These are phyloP conservation scores for Phytophthora fragariaefolia DNA, from an alignment of 352 stramenopile genomes.

Conservation along the genomic window DNA sequence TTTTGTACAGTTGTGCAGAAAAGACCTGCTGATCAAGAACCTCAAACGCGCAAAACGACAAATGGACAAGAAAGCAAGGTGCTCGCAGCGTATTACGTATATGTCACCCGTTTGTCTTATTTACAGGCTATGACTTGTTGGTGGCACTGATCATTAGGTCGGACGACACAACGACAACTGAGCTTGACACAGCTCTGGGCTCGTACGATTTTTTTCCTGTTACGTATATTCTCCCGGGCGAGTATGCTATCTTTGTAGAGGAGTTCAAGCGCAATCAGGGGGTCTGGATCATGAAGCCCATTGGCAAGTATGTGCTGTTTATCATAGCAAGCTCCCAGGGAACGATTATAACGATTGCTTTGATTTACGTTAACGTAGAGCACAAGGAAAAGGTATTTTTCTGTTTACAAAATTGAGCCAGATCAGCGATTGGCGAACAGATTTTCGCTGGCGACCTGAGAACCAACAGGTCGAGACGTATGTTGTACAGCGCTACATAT, in stretches of 20 bases:
- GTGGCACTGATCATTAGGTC: too few species aligned
- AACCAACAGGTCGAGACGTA: slow-evolving; percentile 92
- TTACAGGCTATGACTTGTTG: too few species aligned
- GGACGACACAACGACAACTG: slow-evolving; percentile 43
- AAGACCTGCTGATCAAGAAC: slow-evolving; percentile 97
- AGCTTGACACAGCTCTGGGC: slow-evolving; percentile 39
- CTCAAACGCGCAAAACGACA: slow-evolving; percentile 89
- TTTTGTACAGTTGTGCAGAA: slow-evolving; percentile 81
- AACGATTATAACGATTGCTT: neutral
- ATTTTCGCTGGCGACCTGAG: slow-evolving; percentile 82
- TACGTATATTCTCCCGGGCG: slow-evolving; percentile 94
- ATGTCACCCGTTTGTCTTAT: too few species aligned
- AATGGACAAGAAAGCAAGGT: slow-evolving; percentile 85
- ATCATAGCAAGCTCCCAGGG: too few species aligned
- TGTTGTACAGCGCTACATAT: slow-evolving; percentile 95
- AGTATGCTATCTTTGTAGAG: slow-evolving; percentile 96
- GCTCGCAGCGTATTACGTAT: too few species aligned
- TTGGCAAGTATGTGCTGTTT: slow-evolving; percentile 77
- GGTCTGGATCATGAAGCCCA: slow-evolving; percentile 98
- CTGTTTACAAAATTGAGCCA: slow-evolving; percentile 94
- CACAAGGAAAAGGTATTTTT: slow-evolving; percentile 94
- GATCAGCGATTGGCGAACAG: slow-evolving; percentile 94
- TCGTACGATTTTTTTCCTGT: slow-evolving; percentile 92
- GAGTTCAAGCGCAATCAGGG: slow-evolving; percentile 93
- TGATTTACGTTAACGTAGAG: slow-evolving; percentile 38